A percentile compares a stretch with the other conserved stretches of the same genome.
Conservation (phyloP, 2,329 filamentous ascomycete species). For the Neopestalotiopsis sp. region DNA sequence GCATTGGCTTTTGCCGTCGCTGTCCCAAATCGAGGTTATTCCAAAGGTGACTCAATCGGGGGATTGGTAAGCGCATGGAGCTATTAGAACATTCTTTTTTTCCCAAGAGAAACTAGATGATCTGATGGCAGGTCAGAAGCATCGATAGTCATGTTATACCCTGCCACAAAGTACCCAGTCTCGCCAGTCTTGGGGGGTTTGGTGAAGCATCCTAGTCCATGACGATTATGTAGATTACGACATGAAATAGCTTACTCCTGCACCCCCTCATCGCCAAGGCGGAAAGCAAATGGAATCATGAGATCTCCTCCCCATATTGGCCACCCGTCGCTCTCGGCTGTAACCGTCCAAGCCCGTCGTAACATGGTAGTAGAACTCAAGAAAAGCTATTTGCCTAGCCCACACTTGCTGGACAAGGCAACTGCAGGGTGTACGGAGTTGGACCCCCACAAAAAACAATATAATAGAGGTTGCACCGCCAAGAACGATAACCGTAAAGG, state of each 20-base stretch:
- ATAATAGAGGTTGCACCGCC: background rate
- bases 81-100: too few relatives aligned
- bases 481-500: background rate
- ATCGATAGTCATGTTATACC: background rate
- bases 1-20: background rate
- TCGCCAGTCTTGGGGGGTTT: too few relatives aligned
- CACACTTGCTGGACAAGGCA: background rate
- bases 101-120: background rate
- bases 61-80: too few relatives aligned
- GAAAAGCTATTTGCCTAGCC: background rate
- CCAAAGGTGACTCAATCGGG: background rate
- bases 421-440: background rate
- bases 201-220: background rate
- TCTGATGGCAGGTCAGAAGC: background rate
- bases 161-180: background rate
- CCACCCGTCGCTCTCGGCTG: background rate
- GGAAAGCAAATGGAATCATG: background rate
- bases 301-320: background rate
- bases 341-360: background rate
- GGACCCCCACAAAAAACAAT: background rate
- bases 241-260: background rate
- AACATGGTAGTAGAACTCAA: background rate
- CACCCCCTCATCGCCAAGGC: background rate
- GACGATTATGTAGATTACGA: background rate
- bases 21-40: background rate